phyloP scores from a whole-genome alignment of 2,329 filamentous ascomycete genomes.

The Aspergillus thermomutatus region DNA sequence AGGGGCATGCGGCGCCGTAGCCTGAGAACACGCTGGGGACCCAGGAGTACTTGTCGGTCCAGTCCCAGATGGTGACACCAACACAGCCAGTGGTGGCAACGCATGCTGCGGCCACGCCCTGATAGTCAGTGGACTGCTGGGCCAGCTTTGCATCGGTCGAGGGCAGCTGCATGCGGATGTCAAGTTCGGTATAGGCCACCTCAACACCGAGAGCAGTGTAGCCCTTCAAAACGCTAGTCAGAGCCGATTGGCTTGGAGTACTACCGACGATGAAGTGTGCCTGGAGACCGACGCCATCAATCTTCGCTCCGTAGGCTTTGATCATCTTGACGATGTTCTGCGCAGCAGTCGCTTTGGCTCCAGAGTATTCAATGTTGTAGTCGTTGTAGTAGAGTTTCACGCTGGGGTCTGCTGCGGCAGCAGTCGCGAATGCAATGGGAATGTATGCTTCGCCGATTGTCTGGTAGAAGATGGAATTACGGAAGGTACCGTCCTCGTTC shows the following conservation, averaged over 20 bases:
- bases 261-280: constrained; percentile 38
- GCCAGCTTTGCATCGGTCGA: constrained; percentile 22
- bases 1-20: constrained; percentile 44
- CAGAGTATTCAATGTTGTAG: constrained; percentile 41
- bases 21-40: constrained; percentile 42
- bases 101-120: constrained; percentile 29
- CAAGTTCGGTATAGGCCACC: constrained; percentile 44
- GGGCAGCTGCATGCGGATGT: constrained; percentile 46
- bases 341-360: constrained; percentile 34
- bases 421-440: constrained; percentile 46
- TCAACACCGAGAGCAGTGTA: constrained; percentile 41
- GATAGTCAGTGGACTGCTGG: constrained; percentile 33
- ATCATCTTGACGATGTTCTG: constrained; percentile 38
- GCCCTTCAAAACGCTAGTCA: constrained; percentile 37
- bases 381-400: constrained; percentile 47
- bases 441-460: constrained; percentile 45
- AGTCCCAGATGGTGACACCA: constrained; percentile 41
- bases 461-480: constrained; percentile 40
- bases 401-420: constrained; percentile 57
- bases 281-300: constrained; percentile 50
- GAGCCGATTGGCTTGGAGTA: constrained; percentile 39
- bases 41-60: constrained; percentile 47
- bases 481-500: constrained; percentile 47
- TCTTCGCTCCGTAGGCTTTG: constrained; percentile 37
- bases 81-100: constrained; percentile 28